These are phyloP conservation scores for Tetrahymena thermophila DNA, from an alignment of 73 alveolate genomes.

Conservation along the genomic window DNA sequence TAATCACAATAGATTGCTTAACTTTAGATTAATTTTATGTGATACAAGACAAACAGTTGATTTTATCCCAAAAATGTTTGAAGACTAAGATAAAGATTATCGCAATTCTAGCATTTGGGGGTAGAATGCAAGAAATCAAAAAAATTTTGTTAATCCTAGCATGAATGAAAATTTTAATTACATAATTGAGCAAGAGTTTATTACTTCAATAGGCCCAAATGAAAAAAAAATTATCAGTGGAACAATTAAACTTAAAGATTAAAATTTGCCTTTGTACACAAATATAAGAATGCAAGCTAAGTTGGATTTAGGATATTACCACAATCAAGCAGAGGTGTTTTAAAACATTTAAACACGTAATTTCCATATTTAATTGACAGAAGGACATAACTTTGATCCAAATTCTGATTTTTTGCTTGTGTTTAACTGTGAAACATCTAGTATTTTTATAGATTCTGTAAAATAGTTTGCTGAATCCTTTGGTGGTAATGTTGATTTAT, in stretches of 20 bases:
- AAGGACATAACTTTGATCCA: background rate
- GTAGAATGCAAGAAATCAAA: background rate
- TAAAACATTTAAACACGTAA: background rate
- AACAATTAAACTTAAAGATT: background rate
- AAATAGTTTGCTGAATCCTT: background rate
- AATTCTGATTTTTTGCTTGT: background rate
- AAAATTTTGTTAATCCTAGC: background rate
- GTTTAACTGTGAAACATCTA: background rate
- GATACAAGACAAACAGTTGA: background rate
- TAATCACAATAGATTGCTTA: background rate
- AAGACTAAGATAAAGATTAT: background rate
- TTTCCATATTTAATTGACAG: background rate
- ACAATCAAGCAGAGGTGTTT: background rate
- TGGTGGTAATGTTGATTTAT: background rate
- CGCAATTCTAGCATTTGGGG: background rate
- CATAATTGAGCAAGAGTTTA: background rate
- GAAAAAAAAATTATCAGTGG: background rate
- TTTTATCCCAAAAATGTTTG: background rate
- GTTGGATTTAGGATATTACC: background rate
- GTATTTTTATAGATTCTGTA: background rate
- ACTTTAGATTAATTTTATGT: background rate
- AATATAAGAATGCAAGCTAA: background rate
- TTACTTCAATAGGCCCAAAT: background rate
- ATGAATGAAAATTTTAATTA: background rate
- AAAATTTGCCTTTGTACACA: background rate